Conservation (phyloP, 768 basidiomycete species). For the Hericium rajendrae region DNA sequence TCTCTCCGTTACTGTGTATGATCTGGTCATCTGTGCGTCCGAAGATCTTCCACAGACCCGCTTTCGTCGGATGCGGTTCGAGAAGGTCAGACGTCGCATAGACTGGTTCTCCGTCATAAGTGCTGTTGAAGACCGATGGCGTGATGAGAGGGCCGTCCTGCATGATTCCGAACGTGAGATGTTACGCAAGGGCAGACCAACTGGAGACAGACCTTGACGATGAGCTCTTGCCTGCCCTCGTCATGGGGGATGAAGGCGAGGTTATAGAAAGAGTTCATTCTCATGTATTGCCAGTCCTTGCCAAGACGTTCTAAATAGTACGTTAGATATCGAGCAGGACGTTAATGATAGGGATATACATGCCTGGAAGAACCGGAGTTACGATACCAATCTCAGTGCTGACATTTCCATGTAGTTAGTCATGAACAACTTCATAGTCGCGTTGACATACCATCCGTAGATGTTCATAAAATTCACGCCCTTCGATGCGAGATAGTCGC, state of each 20-base stretch:
- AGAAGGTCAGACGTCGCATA: background rate
- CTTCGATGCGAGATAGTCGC: background rate
- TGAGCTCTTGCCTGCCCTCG: conserved; percentile 14
- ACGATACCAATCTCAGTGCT: conserved; percentile 16
- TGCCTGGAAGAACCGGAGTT: conserved; percentile 11
- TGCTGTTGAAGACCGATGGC: background rate
- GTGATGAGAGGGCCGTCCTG: background rate
- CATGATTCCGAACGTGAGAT: background rate
- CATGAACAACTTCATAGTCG: background rate
- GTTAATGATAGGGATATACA: no score
- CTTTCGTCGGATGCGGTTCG: background rate
- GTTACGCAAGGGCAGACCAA: background rate
- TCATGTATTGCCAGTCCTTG: conserved; percentile 15
- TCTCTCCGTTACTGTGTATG: conserved; percentile 15
- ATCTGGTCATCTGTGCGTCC: conserved; percentile 22
- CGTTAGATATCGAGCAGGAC: background rate
- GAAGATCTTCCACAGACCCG: conserved; percentile 24
- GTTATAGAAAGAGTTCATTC: conserved; percentile 7
- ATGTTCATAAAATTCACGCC: background rate
- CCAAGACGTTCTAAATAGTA: conserved; percentile 3
- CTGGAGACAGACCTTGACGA: conserved; percentile 10
- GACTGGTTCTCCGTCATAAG: background rate
- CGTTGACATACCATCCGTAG: background rate
- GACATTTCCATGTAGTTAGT: background rate
- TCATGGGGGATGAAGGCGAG: conserved; percentile 10